Evolutionary conservation across 1,139 yeast genomes (phyloP), one percentile per base, ranked within the genome.

Genomic region (Candida buenavistaensis): DNA sequence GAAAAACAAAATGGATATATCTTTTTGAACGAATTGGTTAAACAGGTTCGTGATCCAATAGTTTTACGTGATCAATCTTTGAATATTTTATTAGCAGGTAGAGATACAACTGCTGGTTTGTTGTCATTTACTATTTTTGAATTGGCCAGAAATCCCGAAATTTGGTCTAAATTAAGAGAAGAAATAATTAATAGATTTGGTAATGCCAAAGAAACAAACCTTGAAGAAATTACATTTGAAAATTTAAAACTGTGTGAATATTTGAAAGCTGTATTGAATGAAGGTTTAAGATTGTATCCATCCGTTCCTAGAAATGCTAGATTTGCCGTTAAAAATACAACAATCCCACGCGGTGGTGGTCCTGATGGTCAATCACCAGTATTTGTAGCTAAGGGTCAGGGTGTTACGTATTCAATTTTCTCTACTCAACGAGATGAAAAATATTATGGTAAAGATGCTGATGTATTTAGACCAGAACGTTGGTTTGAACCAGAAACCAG

Each of bases 281-380:
- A 75, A 51, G 49, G 62, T 6, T 63, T 75, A 40, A 60, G 81
- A 41, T 44, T 74, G 46, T 74, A 72, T 45, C 81, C 81, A 3
- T 59, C 72, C 9, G 80, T 75, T 8, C 80, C 81, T 5, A 51
- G 54, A 38, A 75, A 75, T 46, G 60, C 60, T 47, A 59, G 81
- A 33, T 47, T 53, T 19, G 69, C 79, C 13, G 55, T 56, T 6
- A 62, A 52, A 34, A 64, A 71, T 45, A 75, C 80, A 4, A 59
- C 68, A 3, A 56, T 75, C 29, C 80, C 81, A 14, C 57, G 59
- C 23, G 81, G 81, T 16, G 80, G 80, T 17, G 81, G 80, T 3
- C 51, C 57, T 2, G 67, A 72, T 39, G 72, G 65, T 9, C 24
- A 40, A 9, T 41, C 54, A n/a, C 79, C 80, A 2, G 35, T 73